Conservation (phyloP, 208 protist species). For the Crithidia acanthocephali region DNA sequence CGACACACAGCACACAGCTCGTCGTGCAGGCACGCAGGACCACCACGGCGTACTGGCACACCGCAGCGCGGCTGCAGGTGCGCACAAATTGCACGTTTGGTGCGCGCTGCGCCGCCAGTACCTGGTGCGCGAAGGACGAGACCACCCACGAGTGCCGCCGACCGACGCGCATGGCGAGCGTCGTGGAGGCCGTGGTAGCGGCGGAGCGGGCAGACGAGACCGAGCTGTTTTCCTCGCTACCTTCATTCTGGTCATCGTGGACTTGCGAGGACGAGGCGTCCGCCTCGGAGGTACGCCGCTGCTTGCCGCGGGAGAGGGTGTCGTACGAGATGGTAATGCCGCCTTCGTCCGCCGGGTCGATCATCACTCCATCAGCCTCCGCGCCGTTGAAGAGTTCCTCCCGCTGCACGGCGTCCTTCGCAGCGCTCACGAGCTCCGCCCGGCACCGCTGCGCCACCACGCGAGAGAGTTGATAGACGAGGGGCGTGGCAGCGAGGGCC, state of each 20-base stretch:
- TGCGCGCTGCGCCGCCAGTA: constrained; percentile 32
- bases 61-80: constrained; percentile 28
- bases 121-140: constrained; percentile 22
- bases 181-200: not conserved
- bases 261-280: no score
- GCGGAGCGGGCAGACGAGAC: not conserved
- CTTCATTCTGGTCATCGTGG: not conserved
- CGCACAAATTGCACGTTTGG: constrained; percentile 32
- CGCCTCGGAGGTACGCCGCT: not conserved
- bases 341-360: constrained; percentile 18
- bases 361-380: constrained; percentile 24
- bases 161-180: constrained; percentile 7
- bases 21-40: constrained; percentile 16
- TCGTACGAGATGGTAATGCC: constrained; percentile 28
- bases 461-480: constrained; percentile 40
- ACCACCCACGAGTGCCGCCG: constrained; percentile 21
- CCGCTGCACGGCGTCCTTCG: constrained; percentile 28
- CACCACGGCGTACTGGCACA: constrained; percentile 26
- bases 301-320: constrained; percentile 1
- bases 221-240: not conserved
- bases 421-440: constrained; percentile 34
- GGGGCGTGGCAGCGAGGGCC: constrained; percentile 38
- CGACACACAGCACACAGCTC: constrained; percentile 25
- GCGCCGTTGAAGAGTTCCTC: constrained; percentile 20
- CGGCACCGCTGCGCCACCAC: constrained; percentile 29